Base-by-base conservation (phyloP, 371 early-diverging fungal genomes). In the Rozella allomycis region DNA sequence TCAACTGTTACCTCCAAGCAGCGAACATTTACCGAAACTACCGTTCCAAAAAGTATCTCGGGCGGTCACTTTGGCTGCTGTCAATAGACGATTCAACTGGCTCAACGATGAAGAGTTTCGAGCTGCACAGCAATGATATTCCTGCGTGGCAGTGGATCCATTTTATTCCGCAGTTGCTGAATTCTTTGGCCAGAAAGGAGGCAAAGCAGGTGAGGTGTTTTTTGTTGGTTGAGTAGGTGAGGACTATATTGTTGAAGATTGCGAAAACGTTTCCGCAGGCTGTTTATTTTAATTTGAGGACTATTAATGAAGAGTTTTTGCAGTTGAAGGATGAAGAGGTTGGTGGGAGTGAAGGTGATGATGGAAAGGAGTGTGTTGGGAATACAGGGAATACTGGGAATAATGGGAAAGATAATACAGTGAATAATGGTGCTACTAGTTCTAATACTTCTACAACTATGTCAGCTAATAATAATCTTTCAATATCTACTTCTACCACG, bases 131-230 rank as follows among this genome's bases (percentile, higher is more conserved):
- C 42, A 72, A 75, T 6, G 91, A 90, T 23, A 57, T 74, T 40
- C 83, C 87, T 3, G 60, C 77, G 5, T 91, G 91, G 93, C 87
- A 85, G 52, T 97, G 96, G 93, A 79, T 88, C 34, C 79, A 81
- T 0, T 90, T 90, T 45, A 80, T 97, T 30, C 96, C 97, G 1
- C 94, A 97, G 50, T 62, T 97, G 18, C 51, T 97, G 25, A 52
- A 66, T 3, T 63, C 70, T 2, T 43, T 88, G 13, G 61, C 72
- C 3, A 72, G 75, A 37, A 70, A 70, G 33, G 86, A 86, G 40
- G 71, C 79, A 4, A 54, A 57, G 35, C 75, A 77, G 54, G 77
- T 83, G 0, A 65, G 71, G 25, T 57, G 62, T 16, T 76, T 93
- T 23, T 50, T 97, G 40, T 63, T 77, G 40, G n/a, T n/a, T n/a